Percentiles rank a stretch among this genome's conserved stretches.
Conservation (phyloP, 1,284 basidiomycete species). For the Violaceomyces palustris region DNA sequence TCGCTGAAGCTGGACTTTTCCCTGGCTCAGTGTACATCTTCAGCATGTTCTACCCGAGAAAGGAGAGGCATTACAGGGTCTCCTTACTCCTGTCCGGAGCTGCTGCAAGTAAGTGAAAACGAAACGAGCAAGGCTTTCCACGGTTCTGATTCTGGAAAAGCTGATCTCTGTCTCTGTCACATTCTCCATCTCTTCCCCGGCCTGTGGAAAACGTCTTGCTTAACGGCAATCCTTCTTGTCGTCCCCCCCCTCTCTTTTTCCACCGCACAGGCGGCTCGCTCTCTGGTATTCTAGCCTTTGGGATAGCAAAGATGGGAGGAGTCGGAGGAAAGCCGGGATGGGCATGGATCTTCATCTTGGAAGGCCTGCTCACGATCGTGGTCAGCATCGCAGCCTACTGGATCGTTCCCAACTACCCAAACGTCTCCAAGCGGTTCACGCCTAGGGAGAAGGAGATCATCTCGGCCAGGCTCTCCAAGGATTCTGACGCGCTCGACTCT, state of each 20-base stretch:
- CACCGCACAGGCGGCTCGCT: constrained; percentile 31
- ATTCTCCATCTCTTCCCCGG: no score
- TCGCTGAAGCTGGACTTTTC: constrained; percentile 53
- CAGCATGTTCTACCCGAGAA: constrained; percentile 62
- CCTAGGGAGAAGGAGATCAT: constrained; percentile 58
- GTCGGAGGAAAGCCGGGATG: constrained; percentile 56
- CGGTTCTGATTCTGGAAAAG: no score
- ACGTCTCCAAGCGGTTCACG: constrained; percentile 59
- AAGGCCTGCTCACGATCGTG: constrained; percentile 60
- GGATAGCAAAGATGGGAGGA: constrained; percentile 62
- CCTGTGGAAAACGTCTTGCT: no score
- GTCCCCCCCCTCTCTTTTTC: no score
- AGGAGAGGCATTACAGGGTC: constrained; percentile 62
- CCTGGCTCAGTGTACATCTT: constrained; percentile 64
- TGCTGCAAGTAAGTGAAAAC: no score
- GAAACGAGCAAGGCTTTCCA: no score
- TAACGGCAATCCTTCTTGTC: constrained; percentile 24
- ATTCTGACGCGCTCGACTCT: constrained; percentile 59
- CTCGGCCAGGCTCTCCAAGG: constrained; percentile 57
- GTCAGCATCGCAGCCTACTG: constrained; percentile 60
- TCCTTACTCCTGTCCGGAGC: constrained; percentile 57
- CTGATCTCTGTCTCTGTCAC: no score
- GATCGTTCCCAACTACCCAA: constrained; percentile 61
- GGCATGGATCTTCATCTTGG: constrained; percentile 63
- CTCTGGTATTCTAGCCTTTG: constrained; percentile 58